Evolutionary conservation across 2,329 filamentous ascomycete genomes (phyloP).

Genomic region (Fusarium pseudonygamai): DNA sequence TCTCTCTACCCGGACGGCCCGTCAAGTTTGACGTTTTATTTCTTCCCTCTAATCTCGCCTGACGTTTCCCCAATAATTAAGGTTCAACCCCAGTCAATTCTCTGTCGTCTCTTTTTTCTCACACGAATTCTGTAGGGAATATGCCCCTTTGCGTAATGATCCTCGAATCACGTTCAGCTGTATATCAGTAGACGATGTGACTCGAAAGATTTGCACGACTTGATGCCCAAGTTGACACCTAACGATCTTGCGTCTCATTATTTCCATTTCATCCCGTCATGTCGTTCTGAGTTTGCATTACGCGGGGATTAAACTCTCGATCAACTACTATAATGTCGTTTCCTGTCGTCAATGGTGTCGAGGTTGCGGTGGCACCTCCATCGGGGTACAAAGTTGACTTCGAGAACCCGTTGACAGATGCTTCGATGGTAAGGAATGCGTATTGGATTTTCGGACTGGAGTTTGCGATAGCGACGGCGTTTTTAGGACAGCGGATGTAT

Average conservation of each 20-base stretch:
- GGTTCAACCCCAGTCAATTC: not conserved
- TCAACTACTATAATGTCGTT: not conserved
- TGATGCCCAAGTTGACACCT: conserved; percentile 1
- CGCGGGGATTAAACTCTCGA: not conserved
- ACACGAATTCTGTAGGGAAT: not conserved
- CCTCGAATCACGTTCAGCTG: not conserved
- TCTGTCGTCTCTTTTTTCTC: not conserved
- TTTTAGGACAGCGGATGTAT: conserved; percentile 14
- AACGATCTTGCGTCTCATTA: not conserved
- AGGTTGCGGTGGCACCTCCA: conserved; percentile 4
- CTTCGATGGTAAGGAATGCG: conserved; percentile 8
- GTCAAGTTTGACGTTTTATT: not conserved
- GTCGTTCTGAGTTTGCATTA: not conserved
- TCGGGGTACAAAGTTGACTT: conserved; percentile 1
- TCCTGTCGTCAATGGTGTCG: conserved; percentile 1
- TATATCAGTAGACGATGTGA: not conserved
- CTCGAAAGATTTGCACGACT: not conserved
- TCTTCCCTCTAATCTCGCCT: not conserved
- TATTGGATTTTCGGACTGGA: conserved; percentile 14
- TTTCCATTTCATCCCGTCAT: not conserved
- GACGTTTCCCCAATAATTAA: not conserved
- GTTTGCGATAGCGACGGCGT: conserved; percentile 5
- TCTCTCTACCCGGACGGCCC: not conserved
- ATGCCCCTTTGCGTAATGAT: not conserved
- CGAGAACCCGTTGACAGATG: not conserved